These are phyloP conservation scores for Cryptosporidium xiaoi DNA, from an alignment of 169 alveolate species.

Conservation along the genomic window DNA sequence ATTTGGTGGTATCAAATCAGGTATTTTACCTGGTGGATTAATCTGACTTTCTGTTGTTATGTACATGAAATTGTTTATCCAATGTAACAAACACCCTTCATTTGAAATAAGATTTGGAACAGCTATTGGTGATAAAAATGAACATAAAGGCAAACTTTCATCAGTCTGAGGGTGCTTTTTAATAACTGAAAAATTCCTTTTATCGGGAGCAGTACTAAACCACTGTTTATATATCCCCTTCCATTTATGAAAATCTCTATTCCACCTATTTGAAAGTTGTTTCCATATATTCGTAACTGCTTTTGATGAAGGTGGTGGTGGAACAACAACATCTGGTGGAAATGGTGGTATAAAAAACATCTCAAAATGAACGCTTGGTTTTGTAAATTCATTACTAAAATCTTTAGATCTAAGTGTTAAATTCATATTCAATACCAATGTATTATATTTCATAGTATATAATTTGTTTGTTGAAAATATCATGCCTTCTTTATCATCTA, in stretches of 20 bases:
- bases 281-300: conserved; percentile 75
- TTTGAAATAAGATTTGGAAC: conserved; percentile 77
- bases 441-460: conserved; percentile 75
- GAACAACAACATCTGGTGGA: conserved; percentile 78
- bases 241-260: conserved; percentile 82
- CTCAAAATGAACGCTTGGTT: conserved; percentile 76
- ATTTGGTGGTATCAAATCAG: conserved; percentile 79
- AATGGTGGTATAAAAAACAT: conserved; percentile 79
- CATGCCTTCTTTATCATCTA: conserved; percentile 7
- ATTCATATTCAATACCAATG: conserved; percentile 75
- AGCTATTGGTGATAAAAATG: conserved; percentile 79
- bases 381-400: conserved; percentile 68
- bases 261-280: conserved; percentile 82
- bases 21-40: conserved; percentile 44
- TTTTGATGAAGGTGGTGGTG: conserved; percentile 76
- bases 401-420: conserved; percentile 72
- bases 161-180: conserved; percentile 65
- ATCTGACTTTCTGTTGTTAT: conserved; percentile 77
- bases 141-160: conserved; percentile 73
- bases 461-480: conserved; percentile 74
- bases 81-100: conserved; percentile 80
- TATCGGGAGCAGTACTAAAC: conserved; percentile 82
- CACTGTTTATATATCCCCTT: conserved; percentile 82
- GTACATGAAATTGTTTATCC: conserved; percentile 81
- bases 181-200: conserved; percentile 55